phyloP scores from a whole-genome alignment of 768 basidiomycete species.

The Dentipellis sp. region DNA sequence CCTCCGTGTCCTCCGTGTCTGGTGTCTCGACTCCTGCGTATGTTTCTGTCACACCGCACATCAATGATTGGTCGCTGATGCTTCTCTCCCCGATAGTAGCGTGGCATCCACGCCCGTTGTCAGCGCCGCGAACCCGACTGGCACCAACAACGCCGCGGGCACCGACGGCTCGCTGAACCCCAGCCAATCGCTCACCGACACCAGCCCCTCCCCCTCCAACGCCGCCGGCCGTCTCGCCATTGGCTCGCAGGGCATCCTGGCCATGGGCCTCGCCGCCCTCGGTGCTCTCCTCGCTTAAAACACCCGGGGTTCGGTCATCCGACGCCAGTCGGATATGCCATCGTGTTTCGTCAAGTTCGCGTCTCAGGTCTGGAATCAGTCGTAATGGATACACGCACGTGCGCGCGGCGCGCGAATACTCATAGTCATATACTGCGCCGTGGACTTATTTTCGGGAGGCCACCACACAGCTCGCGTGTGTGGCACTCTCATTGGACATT shows the following conservation, averaged over 20 bases:
- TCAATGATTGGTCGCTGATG: background rate
- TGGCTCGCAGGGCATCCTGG: conserved; percentile 1
- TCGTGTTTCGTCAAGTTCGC: conserved; percentile 32
- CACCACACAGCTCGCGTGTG: too few relatives aligned
- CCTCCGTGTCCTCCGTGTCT: conserved; percentile 5
- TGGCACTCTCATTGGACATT: too few relatives aligned
- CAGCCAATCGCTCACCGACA: conserved; percentile 1
- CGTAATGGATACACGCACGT: conserved; percentile 13
- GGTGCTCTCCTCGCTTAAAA: conserved; percentile 7
- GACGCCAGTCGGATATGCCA: too few relatives aligned
- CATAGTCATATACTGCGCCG: too few relatives aligned
- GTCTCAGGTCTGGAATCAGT: background rate
- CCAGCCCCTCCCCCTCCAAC: background rate
- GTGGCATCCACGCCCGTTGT: background rate
- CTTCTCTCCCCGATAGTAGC: background rate
- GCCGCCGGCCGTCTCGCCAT: conserved; percentile 4
- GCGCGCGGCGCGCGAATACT: conserved; percentile 18
- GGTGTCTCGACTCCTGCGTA: background rate
- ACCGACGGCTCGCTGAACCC: conserved; percentile 4
- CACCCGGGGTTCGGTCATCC: too few relatives aligned
- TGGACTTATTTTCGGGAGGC: too few relatives aligned
- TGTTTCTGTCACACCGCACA: background rate
- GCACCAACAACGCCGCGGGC: background rate
- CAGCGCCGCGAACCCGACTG: background rate
- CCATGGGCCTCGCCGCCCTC: conserved; percentile 5